Evolutionary conservation across 495 filamentous ascomycete genomes (phyloP).

Genomic region (Xylaria curta): DNA sequence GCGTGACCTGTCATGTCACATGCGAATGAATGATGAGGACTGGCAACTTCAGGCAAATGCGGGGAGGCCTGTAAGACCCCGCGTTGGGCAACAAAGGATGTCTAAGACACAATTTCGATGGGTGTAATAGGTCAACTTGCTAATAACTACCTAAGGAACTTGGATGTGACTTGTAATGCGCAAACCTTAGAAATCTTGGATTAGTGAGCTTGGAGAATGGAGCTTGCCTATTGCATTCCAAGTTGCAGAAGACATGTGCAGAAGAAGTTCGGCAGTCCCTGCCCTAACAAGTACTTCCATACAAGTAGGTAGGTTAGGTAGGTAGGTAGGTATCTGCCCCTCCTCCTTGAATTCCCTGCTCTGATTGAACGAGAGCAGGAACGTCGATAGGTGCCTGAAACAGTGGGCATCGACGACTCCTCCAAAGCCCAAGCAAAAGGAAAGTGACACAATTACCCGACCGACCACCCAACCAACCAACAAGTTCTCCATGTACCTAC

Average conservation of each 20-base stretch:
- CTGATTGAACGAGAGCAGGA: neutral
- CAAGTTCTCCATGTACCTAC: neutral
- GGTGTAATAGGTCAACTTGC: no score
- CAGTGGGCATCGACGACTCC: neutral
- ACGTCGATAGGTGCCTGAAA: slow-evolving; percentile 2
- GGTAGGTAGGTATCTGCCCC: neutral
- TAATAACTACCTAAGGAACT: no score
- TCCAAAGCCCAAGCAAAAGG: neutral
- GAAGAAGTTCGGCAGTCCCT: no score
- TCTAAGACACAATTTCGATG: no score
- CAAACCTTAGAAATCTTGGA: no score
- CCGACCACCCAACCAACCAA: no score
- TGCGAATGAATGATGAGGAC: neutral
- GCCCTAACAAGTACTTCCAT: no score
- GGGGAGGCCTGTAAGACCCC: neutral
- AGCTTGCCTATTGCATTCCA: no score
- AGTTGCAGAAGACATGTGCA: no score
- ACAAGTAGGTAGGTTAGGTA: neutral
- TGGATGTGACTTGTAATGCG: no score
- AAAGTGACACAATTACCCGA: neutral
- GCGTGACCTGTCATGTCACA: neutral
- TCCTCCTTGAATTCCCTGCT: neutral
- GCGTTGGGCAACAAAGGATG: neutral
- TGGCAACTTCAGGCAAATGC: neutral
- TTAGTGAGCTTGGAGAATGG: no score